Evolutionary conservation across 129 eudicot species (phyloP).

Genomic region (Chrysanthemum makinoi): DNA sequence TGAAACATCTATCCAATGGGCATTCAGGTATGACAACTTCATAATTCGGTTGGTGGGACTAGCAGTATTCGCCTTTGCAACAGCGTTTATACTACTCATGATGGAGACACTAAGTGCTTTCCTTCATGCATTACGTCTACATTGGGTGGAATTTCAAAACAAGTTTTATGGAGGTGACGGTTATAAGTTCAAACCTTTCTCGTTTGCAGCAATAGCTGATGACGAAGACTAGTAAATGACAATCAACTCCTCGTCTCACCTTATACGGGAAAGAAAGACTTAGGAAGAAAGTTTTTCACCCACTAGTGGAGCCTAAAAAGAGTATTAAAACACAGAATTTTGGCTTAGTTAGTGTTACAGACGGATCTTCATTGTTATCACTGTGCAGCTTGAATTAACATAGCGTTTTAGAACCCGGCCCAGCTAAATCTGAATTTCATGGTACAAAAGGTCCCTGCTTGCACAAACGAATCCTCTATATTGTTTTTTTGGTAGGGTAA

Average conservation of each 20-base stretch:
- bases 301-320: constrained; percentile 18
- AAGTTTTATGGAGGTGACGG: constrained; percentile 93
- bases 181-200: constrained; percentile 85
- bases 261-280: constrained; percentile 22
- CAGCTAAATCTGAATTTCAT: constrained; percentile 15
- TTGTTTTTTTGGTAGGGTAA: not conserved
- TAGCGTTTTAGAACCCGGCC: constrained; percentile 38
- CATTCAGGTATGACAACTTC: constrained; percentile 75
- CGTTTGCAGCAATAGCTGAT: constrained; percentile 76
- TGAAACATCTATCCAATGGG: constrained; percentile 1
- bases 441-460: constrained; percentile 25
- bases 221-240: constrained; percentile 71
- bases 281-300: constrained; percentile 14
- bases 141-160: constrained; percentile 96
- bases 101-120: constrained; percentile 99
- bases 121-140: constrained; percentile 95
- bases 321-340: constrained; percentile 34
- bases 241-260: constrained; percentile 15
- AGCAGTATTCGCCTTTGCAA: constrained; percentile 88
- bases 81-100: constrained; percentile 89
- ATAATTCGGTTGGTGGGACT: constrained; percentile 81
- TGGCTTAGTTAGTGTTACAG: constrained; percentile 37
- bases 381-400: constrained; percentile 43
- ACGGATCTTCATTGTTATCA: constrained; percentile 25
- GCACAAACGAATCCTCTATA: constrained; percentile 10